Evolutionary conservation across 75 land plant species (phyloP).

Genomic region (Pinus albicaulis): DNA sequence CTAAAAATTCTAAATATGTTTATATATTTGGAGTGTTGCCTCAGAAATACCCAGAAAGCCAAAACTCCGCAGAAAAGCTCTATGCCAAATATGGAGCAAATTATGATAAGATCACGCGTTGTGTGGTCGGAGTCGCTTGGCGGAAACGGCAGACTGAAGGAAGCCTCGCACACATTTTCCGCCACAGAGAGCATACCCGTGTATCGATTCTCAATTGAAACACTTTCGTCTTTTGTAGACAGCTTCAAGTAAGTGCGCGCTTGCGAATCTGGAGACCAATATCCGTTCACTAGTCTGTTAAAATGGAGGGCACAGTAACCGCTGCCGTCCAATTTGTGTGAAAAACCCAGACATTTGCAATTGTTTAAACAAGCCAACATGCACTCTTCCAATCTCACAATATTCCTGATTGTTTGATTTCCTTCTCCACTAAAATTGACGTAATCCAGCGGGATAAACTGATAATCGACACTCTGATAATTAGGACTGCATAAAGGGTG

Average conservation of each 20-base stretch:
- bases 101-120: conserved; percentile 23
- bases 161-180: conserved; percentile 31
- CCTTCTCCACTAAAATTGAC: conserved; percentile 25
- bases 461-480: not conserved
- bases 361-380: conserved; percentile 12
- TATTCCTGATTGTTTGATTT: not conserved
- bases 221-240: conserved; percentile 12
- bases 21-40: conserved; percentile 26
- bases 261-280: conserved; percentile 48
- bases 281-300: conserved; percentile 19
- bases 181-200: conserved; percentile 25
- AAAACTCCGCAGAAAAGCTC: conserved; percentile 30
- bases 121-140: conserved; percentile 25
- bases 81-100: conserved; percentile 20
- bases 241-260: conserved; percentile 22
- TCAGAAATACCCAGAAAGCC: conserved; percentile 33
- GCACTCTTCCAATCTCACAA: conserved; percentile 15
- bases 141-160: conserved; percentile 21
- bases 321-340: conserved; percentile 22
- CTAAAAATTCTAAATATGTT: conserved; percentile 34
- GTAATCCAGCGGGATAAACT: conserved; percentile 42
- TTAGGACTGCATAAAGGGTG: too few species aligned
- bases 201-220: conserved; percentile 8
- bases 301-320: conserved; percentile 19
- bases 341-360: conserved; percentile 32